phyloP scores from a whole-genome alignment of 208 protist genomes.

The Blechomonas ayalai region DNA sequence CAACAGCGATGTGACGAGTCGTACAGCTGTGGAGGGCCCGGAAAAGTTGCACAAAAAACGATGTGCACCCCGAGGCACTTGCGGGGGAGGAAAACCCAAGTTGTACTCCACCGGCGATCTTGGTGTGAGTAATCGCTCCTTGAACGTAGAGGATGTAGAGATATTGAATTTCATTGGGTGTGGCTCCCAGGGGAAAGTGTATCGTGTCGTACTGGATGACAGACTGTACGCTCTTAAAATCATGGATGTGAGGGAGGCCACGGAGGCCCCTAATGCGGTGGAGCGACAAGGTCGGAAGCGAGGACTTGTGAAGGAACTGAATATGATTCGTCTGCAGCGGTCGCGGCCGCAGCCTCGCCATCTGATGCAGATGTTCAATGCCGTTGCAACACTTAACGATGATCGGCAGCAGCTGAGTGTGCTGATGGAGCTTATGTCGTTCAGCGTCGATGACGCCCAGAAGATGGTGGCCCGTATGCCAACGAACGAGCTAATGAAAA shows the following conservation, averaged over 20 bases:
- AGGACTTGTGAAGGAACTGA: conserved; percentile 81
- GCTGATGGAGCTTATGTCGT: conserved; percentile 82
- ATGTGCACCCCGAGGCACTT: no score
- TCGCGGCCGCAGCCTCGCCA: conserved; percentile 25
- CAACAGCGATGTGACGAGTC: no score
- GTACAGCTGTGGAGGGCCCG: no score
- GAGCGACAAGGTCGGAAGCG: conserved; percentile 79
- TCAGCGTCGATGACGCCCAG: conserved; percentile 69
- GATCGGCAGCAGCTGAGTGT: conserved; percentile 61
- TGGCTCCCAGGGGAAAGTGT: conserved; percentile 76
- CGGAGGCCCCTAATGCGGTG: conserved; percentile 53
- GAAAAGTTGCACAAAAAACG: no score
- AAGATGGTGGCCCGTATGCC: conserved; percentile 74
- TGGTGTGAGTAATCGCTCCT: conserved; percentile 57
- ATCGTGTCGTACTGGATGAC: conserved; percentile 55
- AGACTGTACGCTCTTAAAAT: conserved; percentile 82
- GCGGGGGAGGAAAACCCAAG: no score
- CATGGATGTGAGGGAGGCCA: conserved; percentile 71
- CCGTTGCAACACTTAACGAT: conserved; percentile 42
- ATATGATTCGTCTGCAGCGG: conserved; percentile 73
- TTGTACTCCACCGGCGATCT: conserved; percentile 49
- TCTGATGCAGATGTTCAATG: conserved; percentile 85
- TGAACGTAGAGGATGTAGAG: conserved; percentile 69
- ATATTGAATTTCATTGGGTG: conserved; percentile 53
- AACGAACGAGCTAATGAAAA: conserved; percentile 44